Conservation (phyloP, 1,284 basidiomycete species). For the Trametes hirsuta region DNA sequence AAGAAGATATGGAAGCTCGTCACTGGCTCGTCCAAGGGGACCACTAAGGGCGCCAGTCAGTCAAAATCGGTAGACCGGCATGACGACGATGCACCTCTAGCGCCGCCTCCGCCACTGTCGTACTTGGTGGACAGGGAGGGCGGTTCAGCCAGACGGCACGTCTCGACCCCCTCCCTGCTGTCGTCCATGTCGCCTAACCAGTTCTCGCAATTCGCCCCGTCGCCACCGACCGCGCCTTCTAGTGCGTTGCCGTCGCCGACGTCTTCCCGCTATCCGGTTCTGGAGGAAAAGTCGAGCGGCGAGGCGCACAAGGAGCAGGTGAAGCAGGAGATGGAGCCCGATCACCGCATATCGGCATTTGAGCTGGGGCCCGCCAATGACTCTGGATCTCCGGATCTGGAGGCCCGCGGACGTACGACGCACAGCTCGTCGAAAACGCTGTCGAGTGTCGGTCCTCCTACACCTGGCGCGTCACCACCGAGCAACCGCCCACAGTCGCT, state of each 20-base stretch:
- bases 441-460: conserved; percentile 34
- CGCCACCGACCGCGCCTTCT: conserved; percentile 72
- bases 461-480: conserved; percentile 36
- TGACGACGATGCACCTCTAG: conserved; percentile 74
- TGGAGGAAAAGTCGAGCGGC: conserved; percentile 47
- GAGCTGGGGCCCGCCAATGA: conserved; percentile 22
- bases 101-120: conserved; percentile 84
- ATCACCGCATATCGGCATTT: conserved; percentile 27
- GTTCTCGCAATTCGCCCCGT: conserved; percentile 57
- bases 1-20: conserved; percentile 85
- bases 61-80: conserved; percentile 47
- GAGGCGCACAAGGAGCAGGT: conserved; percentile 47
- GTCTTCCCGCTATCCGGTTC: conserved; percentile 63
- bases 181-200: conserved; percentile 59
- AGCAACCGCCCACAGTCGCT: conserved; percentile 39
- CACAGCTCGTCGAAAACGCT: conserved; percentile 34
- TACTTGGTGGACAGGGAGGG: conserved; percentile 77
- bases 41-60: conserved; percentile 35
- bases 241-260: conserved; percentile 73
- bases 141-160: conserved; percentile 50
- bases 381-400: conserved; percentile 23
- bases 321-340: conserved; percentile 26
- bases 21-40: conserved; percentile 55
- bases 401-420: conserved; percentile 32
- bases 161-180: conserved; percentile 69